Evolutionary conservation across 352 stramenopile genomes (phyloP).

Genomic region (Phytopythium montanum): DNA sequence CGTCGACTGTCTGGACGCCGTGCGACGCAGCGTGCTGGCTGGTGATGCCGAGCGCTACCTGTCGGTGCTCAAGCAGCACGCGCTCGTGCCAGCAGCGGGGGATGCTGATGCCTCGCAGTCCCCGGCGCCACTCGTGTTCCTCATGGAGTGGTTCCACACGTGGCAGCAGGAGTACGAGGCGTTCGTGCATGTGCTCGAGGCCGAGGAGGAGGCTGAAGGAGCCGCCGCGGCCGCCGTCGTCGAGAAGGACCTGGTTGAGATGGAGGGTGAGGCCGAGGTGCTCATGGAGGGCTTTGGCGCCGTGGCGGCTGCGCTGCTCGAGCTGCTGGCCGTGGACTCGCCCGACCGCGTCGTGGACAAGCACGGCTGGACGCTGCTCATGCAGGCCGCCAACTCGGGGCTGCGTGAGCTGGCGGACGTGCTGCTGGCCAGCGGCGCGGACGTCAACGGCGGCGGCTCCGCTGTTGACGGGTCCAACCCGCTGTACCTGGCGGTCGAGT

Average conservation of each 20-base stretch:
- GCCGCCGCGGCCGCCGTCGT: slow-evolving; percentile 5
- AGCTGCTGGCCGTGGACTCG: slow-evolving; percentile 31
- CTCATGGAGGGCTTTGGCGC: slow-evolving; percentile 64
- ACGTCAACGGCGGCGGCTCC: slow-evolving; percentile 58
- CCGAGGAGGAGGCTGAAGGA: slow-evolving; percentile 39
- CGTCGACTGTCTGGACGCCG: slow-evolving; percentile 42
- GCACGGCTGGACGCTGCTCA: slow-evolving; percentile 81
- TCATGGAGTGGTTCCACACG: slow-evolving; percentile 86
- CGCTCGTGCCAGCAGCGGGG: slow-evolving; percentile 18
- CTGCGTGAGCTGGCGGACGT: slow-evolving; percentile 53
- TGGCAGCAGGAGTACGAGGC: slow-evolving; percentile 88
- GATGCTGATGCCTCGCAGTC: slow-evolving; percentile 17
- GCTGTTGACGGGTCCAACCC: slow-evolving; percentile 49
- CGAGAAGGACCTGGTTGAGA: slow-evolving; percentile 68
- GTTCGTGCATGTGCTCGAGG: slow-evolving; percentile 66
- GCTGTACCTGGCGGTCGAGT: slow-evolving; percentile 72
- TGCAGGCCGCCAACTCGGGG: slow-evolving; percentile 80
- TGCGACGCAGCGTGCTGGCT: slow-evolving; percentile 55
- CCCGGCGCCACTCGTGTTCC: slow-evolving; percentile 47
- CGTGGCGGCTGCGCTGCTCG: slow-evolving; percentile 47
- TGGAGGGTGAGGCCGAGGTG: slow-evolving; percentile 63
- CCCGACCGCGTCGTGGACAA: slow-evolving; percentile 57
- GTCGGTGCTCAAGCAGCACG: slow-evolving; percentile 20
- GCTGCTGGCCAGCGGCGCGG: slow-evolving; percentile 41
- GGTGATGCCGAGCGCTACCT: slow-evolving; percentile 50